Percentiles rank a stretch among this genome's conserved stretches.
phyloP scores from a whole-genome alignment of 176 grass and related monocot genomes.

The Musa acuminata region DNA sequence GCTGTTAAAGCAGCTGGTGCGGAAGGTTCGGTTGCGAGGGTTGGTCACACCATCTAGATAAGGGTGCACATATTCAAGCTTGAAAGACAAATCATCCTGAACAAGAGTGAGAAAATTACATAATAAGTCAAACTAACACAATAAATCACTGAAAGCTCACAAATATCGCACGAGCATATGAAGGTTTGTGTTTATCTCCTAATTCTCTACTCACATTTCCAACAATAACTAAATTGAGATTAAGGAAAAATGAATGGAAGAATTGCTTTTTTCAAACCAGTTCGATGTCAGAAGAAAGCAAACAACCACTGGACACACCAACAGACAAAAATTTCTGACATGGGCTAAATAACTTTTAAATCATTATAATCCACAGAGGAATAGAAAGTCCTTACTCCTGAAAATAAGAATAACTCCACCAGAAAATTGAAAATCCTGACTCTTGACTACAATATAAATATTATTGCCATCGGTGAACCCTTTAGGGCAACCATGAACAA shows the following conservation, averaged over 20 bases:
- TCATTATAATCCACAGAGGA: no score
- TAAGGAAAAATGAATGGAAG: no score
- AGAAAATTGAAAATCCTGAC: background rate
- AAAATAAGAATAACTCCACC: background rate
- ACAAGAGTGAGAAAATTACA: background rate
- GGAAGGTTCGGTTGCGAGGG: slow-evolving; percentile 86
- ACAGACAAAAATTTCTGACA: no score
- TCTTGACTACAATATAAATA: background rate
- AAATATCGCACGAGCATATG: background rate
- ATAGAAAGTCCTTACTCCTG: no score
- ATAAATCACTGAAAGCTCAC: background rate
- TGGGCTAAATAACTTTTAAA: no score
- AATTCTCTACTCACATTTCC: background rate
- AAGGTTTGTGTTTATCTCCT: background rate
- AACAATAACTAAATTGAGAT: no score
- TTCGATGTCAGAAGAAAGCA: no score
- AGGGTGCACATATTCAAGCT: slow-evolving; percentile 84
- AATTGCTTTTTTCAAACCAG: no score
- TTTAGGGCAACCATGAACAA: background rate
- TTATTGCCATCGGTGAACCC: background rate
- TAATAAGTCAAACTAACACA: background rate
- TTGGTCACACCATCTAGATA: slow-evolving; percentile 85
- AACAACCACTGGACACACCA: no score
- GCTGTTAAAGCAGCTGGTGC: slow-evolving; percentile 91
- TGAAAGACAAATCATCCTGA: slow-evolving; percentile 96